Base-by-base conservation (phyloP, 106 monocot genomes). In the Dioscorea dumetorum region DNA sequence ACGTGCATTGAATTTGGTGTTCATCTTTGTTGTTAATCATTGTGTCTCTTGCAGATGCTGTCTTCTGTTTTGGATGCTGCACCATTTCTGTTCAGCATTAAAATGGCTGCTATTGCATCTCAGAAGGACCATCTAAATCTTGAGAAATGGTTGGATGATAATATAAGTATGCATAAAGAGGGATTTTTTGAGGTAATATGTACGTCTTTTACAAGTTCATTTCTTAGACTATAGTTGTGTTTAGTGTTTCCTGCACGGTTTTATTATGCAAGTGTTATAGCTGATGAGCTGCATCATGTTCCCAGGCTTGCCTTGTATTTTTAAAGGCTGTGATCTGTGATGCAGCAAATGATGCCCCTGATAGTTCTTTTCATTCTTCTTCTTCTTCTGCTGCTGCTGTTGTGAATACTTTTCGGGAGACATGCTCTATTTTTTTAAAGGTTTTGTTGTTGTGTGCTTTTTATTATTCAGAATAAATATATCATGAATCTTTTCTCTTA, bases 71-170 rank as follows among this genome's bases (percentile, higher is more conserved):
- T 99, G 76, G 92, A 90, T 50, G 63, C 73, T 67, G 59, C 85
- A 49, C 85, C 89, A 48, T 83, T 83, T 74, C 48, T 68, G 10
- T 82, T 93, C 73, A 81, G 99, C 54, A 75, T 99, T 19, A 90
- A 72, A 72, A 69, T 99, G 67, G 92, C 93, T 71, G 71, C 81
- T 41, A 4, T 81, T 83, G 85, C 90, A 53, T 89, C 77, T 58
- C 74, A 52, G 18, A 87, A 87, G 62, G 86, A 87, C 22, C 80
- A 77, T 18, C 64, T 79, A 54, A 69, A 78, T 76, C 79, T 99
- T 62, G 92, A 90, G 65, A 80, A 87, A 24, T 93, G 99, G 99
- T 70, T 99, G 72, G 77, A 49, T 65, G 99, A 99, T 61, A 90
- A 84, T 68, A 61, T 93, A 34, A 73, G 48, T 32, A 33, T 58